Evolutionary conservation across 306 rosid species (phyloP).

Genomic region (Dalbergia oliveri): DNA sequence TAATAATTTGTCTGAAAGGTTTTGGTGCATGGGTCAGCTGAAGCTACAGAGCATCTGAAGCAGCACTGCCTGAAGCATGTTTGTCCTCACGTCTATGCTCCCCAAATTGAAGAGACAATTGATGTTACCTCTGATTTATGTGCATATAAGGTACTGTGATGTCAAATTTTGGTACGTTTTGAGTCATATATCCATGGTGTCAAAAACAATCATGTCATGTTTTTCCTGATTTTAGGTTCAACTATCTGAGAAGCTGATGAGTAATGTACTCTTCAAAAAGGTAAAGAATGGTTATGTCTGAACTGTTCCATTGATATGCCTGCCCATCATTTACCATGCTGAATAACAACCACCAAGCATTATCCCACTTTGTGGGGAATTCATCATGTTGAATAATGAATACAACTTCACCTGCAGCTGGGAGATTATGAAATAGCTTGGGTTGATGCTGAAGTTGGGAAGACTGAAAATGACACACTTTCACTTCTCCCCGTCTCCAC

Average conservation of each 20-base stretch:
- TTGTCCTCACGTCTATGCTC: constrained; percentile 93
- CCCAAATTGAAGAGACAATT: constrained; percentile 91
- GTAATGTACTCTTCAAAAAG: constrained; percentile 91
- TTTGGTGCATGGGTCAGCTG: constrained; percentile 98
- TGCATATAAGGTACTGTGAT: constrained; percentile 80
- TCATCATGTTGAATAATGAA: constrained; percentile 37
- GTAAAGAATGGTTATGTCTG: constrained; percentile 49
- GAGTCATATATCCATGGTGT: constrained; percentile 15
- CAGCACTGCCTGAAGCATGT: constrained; percentile 85
- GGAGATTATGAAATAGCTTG: constrained; percentile 95
- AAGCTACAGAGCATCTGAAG: constrained; percentile 97
- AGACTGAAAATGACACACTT: constrained; percentile 68
- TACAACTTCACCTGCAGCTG: constrained; percentile 60
- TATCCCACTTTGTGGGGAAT: background rate
- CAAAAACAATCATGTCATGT: constrained; percentile 34
- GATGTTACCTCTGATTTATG: constrained; percentile 97
- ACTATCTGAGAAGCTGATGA: constrained; percentile 93
- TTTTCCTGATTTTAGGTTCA: constrained; percentile 68
- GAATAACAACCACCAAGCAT: constrained; percentile 12
- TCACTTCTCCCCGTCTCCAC: constrained; percentile 78
- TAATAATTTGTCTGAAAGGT: constrained; percentile 59
- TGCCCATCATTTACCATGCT: constrained; percentile 26
- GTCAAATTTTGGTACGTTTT: constrained; percentile 30
- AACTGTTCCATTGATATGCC: constrained; percentile 7
- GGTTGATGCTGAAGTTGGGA: constrained; percentile 88